phyloP scores from a whole-genome alignment of 192 early-diverging fungal species.

The Phycomyces nitens region DNA sequence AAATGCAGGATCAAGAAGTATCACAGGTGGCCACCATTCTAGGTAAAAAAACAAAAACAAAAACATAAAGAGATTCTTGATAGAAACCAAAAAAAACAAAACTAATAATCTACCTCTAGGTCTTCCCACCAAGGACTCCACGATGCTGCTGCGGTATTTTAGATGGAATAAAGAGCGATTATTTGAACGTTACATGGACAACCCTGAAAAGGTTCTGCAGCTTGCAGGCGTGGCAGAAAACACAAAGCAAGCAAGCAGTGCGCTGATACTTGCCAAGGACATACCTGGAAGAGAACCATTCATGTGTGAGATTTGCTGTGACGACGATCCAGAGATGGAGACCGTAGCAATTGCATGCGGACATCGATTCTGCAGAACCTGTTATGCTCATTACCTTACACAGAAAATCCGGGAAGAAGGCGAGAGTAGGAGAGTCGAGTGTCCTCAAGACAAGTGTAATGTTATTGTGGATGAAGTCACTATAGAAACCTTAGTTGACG shows the following conservation, averaged over 20 bases:
- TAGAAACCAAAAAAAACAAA: no score
- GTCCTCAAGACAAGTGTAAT: slow-evolving; percentile 72
- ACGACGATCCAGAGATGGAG: slow-evolving; percentile 53
- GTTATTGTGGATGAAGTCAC: slow-evolving; percentile 82
- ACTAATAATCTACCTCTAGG: no score
- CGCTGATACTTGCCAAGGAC: slow-evolving; percentile 32
- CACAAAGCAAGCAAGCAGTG: not conserved
- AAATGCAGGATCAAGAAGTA: slow-evolving; percentile 62
- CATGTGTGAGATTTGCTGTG: slow-evolving; percentile 90
- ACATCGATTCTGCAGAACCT: slow-evolving; percentile 85
- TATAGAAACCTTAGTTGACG: slow-evolving; percentile 64
- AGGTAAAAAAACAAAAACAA: no score
- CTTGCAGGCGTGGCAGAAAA: slow-evolving; percentile 65
- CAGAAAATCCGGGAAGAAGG: slow-evolving; percentile 88
- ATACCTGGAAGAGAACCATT: slow-evolving; percentile 44
- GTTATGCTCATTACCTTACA: slow-evolving; percentile 80
- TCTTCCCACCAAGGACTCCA: slow-evolving; percentile 59
- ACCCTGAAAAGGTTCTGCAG: slow-evolving; percentile 54
- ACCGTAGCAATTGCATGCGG: slow-evolving; percentile 79
- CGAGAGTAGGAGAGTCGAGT: slow-evolving; percentile 84
- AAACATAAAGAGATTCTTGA: no score
- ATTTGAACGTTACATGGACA: slow-evolving; percentile 76
- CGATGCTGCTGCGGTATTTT: slow-evolving; percentile 74
- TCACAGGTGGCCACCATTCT: slow-evolving; percentile 71
- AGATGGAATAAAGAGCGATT: slow-evolving; percentile 85